A percentile compares a stretch with the other conserved stretches of the same genome.
Evolutionary conservation across 2,329 filamentous ascomycete species (phyloP).

Genomic region (Aspergillus hortae): DNA sequence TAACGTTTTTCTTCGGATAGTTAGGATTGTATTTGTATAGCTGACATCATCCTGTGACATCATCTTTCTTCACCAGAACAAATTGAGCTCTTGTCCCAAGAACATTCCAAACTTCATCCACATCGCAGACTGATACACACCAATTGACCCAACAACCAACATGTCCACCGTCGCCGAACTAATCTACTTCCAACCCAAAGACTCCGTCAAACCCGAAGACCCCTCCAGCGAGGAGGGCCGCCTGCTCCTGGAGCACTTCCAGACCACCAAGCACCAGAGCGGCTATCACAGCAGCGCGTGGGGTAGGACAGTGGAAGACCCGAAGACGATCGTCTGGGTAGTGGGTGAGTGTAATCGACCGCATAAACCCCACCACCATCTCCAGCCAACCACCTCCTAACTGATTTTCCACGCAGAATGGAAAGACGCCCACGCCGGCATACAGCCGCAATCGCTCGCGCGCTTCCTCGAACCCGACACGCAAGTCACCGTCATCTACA

Average conservation of each 20-base stretch:
- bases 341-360: conserved; percentile 26
- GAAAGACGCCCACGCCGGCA: conserved; percentile 28
- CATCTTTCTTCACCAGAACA: not conserved
- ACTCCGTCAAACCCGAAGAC: conserved; percentile 37
- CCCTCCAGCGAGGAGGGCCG: conserved; percentile 30
- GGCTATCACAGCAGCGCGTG: conserved; percentile 34
- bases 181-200: conserved; percentile 35
- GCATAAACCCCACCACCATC: not conserved
- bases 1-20: no score
- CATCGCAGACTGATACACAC: no score
- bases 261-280: conserved; percentile 28
- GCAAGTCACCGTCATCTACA: conserved; percentile 24
- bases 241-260: conserved; percentile 25
- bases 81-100: not conserved
- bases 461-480: conserved; percentile 24
- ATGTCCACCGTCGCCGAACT: conserved; percentile 28
- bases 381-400: not conserved
- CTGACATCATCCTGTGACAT: not conserved
- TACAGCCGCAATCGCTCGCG: conserved; percentile 13
- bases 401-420: conserved; percentile 23
- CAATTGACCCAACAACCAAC: not conserved
- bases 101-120: no score
- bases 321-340: conserved; percentile 34
- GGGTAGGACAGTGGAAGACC: conserved; percentile 36
- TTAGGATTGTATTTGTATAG: not conserved